Percentiles rank a stretch among this genome's conserved stretches.
These are phyloP conservation scores for Cichorium intybus DNA, from an alignment of 140 eudicot species.

Conservation along the genomic window DNA sequence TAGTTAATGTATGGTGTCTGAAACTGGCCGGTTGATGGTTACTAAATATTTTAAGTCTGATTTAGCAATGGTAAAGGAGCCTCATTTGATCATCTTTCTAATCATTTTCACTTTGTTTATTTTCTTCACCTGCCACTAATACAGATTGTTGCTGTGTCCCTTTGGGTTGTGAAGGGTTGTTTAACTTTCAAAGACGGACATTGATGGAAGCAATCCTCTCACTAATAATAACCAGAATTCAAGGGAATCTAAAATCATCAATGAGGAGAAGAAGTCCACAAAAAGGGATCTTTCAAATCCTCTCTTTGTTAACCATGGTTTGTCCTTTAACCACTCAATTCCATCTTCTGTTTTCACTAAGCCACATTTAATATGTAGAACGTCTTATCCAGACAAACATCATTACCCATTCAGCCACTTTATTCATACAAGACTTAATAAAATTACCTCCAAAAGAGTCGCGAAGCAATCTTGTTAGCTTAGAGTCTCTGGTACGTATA, in stretches of 20 bases:
- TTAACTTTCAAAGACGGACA: conserved; percentile 31
- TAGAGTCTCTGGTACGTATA: too few species aligned
- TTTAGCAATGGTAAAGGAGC: not conserved
- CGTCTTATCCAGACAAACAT: too few species aligned
- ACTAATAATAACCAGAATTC: conserved; percentile 21
- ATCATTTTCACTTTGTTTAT: not conserved
- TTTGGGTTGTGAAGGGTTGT: not conserved
- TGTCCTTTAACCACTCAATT: conserved; percentile 17
- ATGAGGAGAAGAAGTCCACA: conserved; percentile 19
- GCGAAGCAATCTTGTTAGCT: too few species aligned
- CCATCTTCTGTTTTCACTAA: not conserved
- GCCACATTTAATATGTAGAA: not conserved
- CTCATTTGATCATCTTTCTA: not conserved
- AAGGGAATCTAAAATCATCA: conserved; percentile 14
- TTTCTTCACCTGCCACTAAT: conserved; percentile 5
- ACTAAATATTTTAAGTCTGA: too few species aligned
- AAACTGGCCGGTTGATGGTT: too few species aligned
- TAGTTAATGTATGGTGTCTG: not conserved
- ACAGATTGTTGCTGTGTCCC: conserved; percentile 16
- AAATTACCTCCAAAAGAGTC: too few species aligned
- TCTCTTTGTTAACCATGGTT: conserved; percentile 55
- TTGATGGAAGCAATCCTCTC: conserved; percentile 22
- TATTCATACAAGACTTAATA: too few species aligned
- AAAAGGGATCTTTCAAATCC: conserved; percentile 35
- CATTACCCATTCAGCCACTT: too few species aligned